Base-by-base conservation (phyloP, 306 rosid genomes). In the Medicago lupulina region DNA sequence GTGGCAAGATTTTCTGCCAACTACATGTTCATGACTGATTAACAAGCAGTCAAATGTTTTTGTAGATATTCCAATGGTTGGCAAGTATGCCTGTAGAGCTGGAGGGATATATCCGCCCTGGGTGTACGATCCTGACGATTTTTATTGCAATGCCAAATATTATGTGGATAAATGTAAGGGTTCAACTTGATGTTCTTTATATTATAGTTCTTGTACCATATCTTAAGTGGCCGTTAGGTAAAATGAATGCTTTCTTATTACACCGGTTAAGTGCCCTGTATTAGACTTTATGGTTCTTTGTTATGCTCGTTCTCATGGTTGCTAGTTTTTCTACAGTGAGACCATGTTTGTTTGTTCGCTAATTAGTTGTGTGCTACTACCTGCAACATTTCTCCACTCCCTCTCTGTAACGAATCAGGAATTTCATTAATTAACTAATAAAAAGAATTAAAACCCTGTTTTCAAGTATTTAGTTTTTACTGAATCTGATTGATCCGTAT, bases 71-170 rank as follows among this genome's bases (percentile, higher is more conserved):
- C 81, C 90, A 96, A 82, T 96, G 99, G 99, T 81, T 96, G 86
- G 80, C 98, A 46, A 90, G 82, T 59, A 96, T 96, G 99, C 99
- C 99, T 25, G 77, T 96, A 60, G 99, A 96, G 88, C 86, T 96
- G 87, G 99, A 96, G 89, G 99, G 99, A 18, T 96, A 92, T 86
- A 92, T 96, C 40, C 96, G 99, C 23, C 98, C 99, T n/a, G 99
- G 99, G 39, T 96, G 99, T 77, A 90, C 83, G 9, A 96, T 96
- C 75, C 70, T 96, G 90, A 96, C 99, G 64, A 75, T 77, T 65
- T 96, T 92, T 84, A 82, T 96, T 67, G 86, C 97, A 54, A 92
- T 96, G 99, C 98, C 99, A 47, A 88, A 79, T 38, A 81, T 86
- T 74, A 96, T 90, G 99, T 96, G 99, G 99, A 83, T 65, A 75